Percentiles rank a stretch among this genome's conserved stretches.
Conservation (phyloP, 2,329 filamentous ascomycete species). For the Neofusicoccum umdonicola region DNA sequence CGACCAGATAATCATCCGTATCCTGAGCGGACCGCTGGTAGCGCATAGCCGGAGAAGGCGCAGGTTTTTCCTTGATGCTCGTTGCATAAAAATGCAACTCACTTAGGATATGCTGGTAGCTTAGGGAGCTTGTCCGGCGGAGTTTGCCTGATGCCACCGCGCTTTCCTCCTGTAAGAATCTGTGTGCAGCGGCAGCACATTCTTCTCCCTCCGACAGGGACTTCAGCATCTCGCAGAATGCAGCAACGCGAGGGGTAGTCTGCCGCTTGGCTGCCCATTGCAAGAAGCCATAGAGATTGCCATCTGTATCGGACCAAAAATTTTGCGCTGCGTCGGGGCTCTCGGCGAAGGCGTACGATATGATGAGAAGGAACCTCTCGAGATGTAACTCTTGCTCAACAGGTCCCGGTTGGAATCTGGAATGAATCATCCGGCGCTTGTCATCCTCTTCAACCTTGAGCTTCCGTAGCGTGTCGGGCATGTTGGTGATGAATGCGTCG, state of each 20-base stretch:
- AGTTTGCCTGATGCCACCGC: constrained; percentile 68
- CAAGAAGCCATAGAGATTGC: constrained; percentile 89
- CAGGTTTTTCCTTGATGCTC: constrained; percentile 69
- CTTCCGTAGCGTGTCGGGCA: constrained; percentile 86
- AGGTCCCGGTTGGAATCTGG: constrained; percentile 48
- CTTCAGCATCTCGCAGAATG: constrained; percentile 94
- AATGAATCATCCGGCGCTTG: constrained; percentile 58
- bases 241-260: constrained; percentile 91
- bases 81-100: constrained; percentile 82
- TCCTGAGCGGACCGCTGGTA: constrained; percentile 35
- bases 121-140: constrained; percentile 78
- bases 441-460: constrained; percentile 88
- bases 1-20: constrained; percentile 61
- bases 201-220: constrained; percentile 79
- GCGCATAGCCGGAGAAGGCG: constrained; percentile 62
- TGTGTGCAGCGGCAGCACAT: constrained; percentile 80
- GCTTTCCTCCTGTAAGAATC: constrained; percentile 85
- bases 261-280: constrained; percentile 96
- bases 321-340: constrained; percentile 79
- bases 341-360: constrained; percentile 86
- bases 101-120: constrained; percentile 88
- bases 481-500: constrained; percentile 90
- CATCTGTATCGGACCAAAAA: constrained; percentile 91
- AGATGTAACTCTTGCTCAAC: constrained; percentile 59
- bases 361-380: constrained; percentile 87